These are phyloP conservation scores for Brassica balearica DNA, from an alignment of 441 rosid species.

Conservation along the genomic window DNA sequence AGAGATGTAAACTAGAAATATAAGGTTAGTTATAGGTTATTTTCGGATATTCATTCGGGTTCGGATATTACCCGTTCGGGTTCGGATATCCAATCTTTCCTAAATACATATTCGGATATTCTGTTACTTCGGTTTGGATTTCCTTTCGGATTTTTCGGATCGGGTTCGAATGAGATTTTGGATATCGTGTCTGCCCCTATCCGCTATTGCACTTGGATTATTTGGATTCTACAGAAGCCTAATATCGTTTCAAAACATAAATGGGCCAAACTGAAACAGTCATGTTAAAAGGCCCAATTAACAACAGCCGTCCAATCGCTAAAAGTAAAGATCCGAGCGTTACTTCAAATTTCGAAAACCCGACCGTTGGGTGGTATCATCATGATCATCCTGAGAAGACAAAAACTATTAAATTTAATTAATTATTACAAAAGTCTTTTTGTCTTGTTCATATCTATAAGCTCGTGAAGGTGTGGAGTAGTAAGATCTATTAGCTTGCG, in stretches of 20 bases:
- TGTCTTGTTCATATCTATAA: constrained; percentile 7
- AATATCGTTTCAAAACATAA: neutral
- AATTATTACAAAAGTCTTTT: neutral
- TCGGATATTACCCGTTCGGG: too few species aligned
- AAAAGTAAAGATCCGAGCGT: constrained; percentile 10
- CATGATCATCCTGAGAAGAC: constrained; percentile 1
- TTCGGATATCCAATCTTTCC: too few species aligned
- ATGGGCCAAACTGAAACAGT: neutral
- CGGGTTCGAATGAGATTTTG: too few species aligned
- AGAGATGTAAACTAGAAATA: too few species aligned
- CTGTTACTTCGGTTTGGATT: too few species aligned
- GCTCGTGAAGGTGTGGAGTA: constrained; percentile 5
- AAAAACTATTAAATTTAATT: neutral
- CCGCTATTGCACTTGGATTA: neutral
- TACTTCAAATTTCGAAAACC: constrained; percentile 7
- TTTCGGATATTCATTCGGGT: too few species aligned
- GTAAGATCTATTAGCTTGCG: neutral
- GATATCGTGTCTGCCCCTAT: too few species aligned
- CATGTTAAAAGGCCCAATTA: neutral
- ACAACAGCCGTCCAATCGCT: neutral
- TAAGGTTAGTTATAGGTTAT: too few species aligned
- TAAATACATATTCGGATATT: too few species aligned
- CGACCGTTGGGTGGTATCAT: constrained; percentile 5
- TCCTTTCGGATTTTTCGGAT: too few species aligned
- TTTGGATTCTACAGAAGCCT: neutral